Conservation (phyloP, 257 asterid species). For the Solanum chmielewskii region DNA sequence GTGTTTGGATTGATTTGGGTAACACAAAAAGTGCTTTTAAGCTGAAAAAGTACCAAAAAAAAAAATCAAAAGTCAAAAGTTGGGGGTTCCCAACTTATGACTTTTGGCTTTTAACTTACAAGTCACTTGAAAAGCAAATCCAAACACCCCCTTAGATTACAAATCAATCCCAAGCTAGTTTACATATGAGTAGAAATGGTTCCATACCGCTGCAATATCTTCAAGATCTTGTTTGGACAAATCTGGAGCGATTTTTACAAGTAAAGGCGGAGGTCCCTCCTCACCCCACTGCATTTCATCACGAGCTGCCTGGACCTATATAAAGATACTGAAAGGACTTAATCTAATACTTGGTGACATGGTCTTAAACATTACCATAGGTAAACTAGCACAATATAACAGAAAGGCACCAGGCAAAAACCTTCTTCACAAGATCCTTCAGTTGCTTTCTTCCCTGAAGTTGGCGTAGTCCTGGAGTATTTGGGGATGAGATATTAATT, state of each 20-base stretch:
- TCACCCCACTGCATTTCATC: slow-evolving; percentile 99
- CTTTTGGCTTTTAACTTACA: too few relatives aligned
- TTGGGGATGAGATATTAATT: slow-evolving; percentile 87
- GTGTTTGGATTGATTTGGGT: too few relatives aligned
- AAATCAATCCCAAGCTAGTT: background rate
- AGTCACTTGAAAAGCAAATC: too few relatives aligned
- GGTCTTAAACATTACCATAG: background rate
- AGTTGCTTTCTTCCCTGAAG: slow-evolving; percentile 95
- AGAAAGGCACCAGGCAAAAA: slow-evolving; percentile 5
- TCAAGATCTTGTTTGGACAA: slow-evolving; percentile 90
- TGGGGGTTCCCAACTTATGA: too few relatives aligned
- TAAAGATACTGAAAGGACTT: background rate
- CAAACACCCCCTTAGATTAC: background rate
- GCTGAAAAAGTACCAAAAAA: too few relatives aligned
- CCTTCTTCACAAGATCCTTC: slow-evolving; percentile 97
- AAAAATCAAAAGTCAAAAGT: too few relatives aligned
- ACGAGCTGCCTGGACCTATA: slow-evolving; percentile 92
- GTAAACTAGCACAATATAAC: background rate
- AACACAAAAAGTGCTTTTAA: too few relatives aligned
- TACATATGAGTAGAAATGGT: background rate
- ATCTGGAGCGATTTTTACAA: slow-evolving; percentile 96
- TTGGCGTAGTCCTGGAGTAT: slow-evolving; percentile 96
- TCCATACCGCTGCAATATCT: slow-evolving; percentile 84
- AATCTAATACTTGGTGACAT: background rate
- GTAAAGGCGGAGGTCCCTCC: slow-evolving; percentile 96